These are phyloP conservation scores for Solanum neorickii DNA, from an alignment of 257 asterid genomes.

Conservation along the genomic window DNA sequence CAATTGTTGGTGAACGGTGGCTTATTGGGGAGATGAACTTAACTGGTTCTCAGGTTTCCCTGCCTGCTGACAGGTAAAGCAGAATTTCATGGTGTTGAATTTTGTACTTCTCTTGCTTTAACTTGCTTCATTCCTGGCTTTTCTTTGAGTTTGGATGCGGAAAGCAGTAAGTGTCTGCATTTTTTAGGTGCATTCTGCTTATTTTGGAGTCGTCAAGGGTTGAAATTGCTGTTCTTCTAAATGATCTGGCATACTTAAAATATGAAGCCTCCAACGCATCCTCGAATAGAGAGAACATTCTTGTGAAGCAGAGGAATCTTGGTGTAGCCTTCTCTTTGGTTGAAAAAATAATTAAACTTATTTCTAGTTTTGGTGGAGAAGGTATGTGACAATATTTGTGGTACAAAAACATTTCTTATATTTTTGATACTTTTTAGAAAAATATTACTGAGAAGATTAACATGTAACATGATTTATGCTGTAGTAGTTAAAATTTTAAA, in stretches of 20 bases:
- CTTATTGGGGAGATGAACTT: conserved; percentile 37
- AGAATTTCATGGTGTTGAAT: neutral
- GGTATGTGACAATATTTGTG: conserved; percentile 21
- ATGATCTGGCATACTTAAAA: conserved; percentile 74
- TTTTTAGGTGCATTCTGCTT: conserved; percentile 69
- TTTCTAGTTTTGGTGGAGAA: conserved; percentile 58
- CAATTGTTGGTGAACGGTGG: conserved; percentile 80
- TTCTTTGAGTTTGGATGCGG: neutral
- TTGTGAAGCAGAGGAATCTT: conserved; percentile 49
- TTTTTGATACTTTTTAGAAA: neutral
- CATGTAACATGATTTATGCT: neutral
- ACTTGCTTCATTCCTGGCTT: neutral
- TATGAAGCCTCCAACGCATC: conserved; percentile 51
- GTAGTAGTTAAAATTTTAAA: neutral
- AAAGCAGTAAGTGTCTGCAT: neutral
- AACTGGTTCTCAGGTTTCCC: conserved; percentile 23
- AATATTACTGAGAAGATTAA: neutral
- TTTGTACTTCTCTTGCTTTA: neutral
- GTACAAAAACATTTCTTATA: neutral
- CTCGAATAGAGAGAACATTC: conserved; percentile 32
- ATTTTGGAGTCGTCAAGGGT: conserved; percentile 85
- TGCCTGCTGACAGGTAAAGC: conserved; percentile 55
- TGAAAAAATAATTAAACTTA: conserved; percentile 70
- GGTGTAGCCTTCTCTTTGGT: conserved; percentile 68
- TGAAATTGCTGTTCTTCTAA: conserved; percentile 82